Base-by-base conservation (phyloP, 108 stramenopile genomes). In the Fragilariopsis cylindrus region DNA sequence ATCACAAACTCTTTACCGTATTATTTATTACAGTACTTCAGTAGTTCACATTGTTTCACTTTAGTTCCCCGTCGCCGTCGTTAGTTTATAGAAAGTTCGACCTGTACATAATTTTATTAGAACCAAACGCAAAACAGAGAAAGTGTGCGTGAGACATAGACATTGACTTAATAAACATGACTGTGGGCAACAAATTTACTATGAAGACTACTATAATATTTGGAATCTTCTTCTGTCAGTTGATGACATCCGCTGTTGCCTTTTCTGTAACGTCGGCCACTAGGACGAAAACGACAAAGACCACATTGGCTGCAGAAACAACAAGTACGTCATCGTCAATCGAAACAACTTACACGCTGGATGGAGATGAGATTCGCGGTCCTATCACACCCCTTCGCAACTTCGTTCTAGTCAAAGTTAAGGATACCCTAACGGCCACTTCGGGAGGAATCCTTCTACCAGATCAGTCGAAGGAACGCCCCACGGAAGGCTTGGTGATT, bases 381-480 rank as follows among this genome's bases (percentile, higher is more conserved):
- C 92, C 95, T 5, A 78, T 97, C 50, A 90, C 82, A 21, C 97
- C 97, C 41, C 72, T 96, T 18, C 92, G 90, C 12, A 95, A 96
- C 84, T 88, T 90, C 65, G 71, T 94, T 30, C 79, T 96, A 7
- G 92, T 96, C 15, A 80, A 85, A 68, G 94, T 95, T 53, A 88
- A 92, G 54, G 92, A 93, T 58, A 88, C 91, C 11, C 73, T 93
- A 52, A 86, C 86, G n/a, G 91, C 94, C 12, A 96, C 96, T 11
- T 80, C 76, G 16, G 97, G 97, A n/a, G 97, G 97, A 5, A 87
- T 98, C 18, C 78, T 98, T 16, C 77, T 98, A 15, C 97, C 97
- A 6, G 91, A 92, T 85, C 91, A 88, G 76, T 86, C 95, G 52
- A 92, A 94, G 77, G 94, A 92, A 63, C 86, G 92, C 46, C 94